Conservation (phyloP, 176 grass and related monocot genomes). For the Musa acuminata region DNA sequence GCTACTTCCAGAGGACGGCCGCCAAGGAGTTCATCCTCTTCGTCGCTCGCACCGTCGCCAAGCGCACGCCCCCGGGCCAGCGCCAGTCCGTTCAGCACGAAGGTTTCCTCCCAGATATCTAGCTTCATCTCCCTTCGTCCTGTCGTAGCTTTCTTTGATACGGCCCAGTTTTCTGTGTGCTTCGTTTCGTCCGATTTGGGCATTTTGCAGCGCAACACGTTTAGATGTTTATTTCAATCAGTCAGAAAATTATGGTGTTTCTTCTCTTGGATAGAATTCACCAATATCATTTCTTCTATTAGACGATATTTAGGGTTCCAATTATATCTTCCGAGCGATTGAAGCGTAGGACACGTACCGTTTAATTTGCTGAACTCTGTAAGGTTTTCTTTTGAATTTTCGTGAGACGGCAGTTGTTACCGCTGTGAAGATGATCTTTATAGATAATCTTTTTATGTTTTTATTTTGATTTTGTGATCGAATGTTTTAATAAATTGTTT, state of each 20-base stretch:
- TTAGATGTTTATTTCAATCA: background rate
- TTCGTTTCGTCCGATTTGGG: background rate
- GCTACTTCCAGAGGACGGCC: slow-evolving; percentile 70
- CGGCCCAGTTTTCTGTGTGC: background rate
- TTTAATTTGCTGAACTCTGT: too few species aligned
- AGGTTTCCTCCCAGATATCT: slow-evolving; percentile 28
- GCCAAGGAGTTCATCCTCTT: slow-evolving; percentile 88
- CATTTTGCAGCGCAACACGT: background rate
- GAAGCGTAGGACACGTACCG: background rate
- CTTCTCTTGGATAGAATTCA: background rate
- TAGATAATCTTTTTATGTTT: too few species aligned
- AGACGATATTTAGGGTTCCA: background rate
- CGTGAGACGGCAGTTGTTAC: too few species aligned
- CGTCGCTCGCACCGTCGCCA: slow-evolving; percentile 71
- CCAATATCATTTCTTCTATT: background rate
- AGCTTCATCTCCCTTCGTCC: background rate
- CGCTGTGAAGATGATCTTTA: too few species aligned
- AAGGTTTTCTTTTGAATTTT: too few species aligned
- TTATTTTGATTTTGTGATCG: too few species aligned
- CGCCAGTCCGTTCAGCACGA: slow-evolving; percentile 92
- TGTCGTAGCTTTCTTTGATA: background rate
- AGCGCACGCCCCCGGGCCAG: slow-evolving; percentile 58
- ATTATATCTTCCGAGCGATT: background rate
- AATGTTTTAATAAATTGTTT: background rate
- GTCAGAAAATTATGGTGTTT: background rate